Percentiles rank a stretch among this genome's conserved stretches.
phyloP scores from a whole-genome alignment of 1,139 yeast species.

The Sugiyamaella grinbergsii region DNA sequence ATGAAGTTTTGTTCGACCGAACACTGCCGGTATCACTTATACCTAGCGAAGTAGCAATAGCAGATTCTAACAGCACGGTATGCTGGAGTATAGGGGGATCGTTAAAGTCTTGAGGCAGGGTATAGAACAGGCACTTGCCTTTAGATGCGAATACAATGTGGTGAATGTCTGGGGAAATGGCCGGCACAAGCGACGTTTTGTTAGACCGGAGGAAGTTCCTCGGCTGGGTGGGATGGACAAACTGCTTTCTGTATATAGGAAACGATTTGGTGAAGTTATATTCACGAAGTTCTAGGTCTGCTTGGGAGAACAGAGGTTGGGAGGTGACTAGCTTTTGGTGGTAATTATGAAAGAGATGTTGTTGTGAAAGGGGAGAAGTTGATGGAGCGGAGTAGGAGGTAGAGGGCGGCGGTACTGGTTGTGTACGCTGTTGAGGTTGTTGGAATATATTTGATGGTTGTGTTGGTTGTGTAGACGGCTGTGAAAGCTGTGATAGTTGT shows the following conservation, averaged over 20 bases:
- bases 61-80: conserved; percentile 34
- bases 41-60: background rate
- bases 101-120: conserved; percentile 49
- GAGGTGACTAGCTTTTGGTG: conserved; percentile 10
- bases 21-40: conserved; percentile 10
- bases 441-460: conserved; percentile 1
- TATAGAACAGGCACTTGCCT: conserved; percentile 47
- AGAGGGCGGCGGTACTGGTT: background rate
- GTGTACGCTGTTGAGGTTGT: background rate
- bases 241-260: conserved; percentile 74
- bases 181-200: conserved; percentile 57
- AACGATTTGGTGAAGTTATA: conserved; percentile 67
- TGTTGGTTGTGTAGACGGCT: conserved; percentile 1
- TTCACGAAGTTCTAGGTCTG: conserved; percentile 36
- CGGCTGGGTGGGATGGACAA: conserved; percentile 66
- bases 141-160: conserved; percentile 66
- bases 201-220: conserved; percentile 52
- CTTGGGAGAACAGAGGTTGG: conserved; percentile 16
- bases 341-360: conserved; percentile 2
- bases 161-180: conserved; percentile 64
- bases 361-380: conserved; percentile 8
- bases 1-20: conserved; percentile 13
- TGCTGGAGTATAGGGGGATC: conserved; percentile 59
- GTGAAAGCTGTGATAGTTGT: conserved; percentile 1
- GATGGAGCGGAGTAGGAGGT: conserved; percentile 5